Evolutionary conservation across 2,329 filamentous ascomycete genomes (phyloP).

Genomic region (Stylonectria norvegica): DNA sequence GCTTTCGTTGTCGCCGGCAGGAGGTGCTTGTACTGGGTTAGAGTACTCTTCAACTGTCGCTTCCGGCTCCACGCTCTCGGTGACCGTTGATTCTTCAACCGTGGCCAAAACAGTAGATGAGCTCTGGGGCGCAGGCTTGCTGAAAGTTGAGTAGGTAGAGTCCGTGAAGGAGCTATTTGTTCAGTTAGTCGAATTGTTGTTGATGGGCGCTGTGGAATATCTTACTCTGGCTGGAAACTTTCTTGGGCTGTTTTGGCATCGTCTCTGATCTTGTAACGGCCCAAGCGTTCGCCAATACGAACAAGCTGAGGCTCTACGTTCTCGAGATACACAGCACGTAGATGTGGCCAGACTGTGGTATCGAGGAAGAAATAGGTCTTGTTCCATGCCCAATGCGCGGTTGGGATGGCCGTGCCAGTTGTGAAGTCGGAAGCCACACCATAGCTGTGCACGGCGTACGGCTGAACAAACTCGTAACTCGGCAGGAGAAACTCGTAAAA

Average conservation of each 20-base stretch:
- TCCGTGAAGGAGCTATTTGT: slow-evolving; percentile 18
- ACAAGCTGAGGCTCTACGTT: slow-evolving; percentile 95
- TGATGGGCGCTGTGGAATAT: too few species aligned
- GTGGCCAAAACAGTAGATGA: slow-evolving; percentile 28
- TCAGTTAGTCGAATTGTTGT: background rate
- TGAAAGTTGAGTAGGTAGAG: slow-evolving; percentile 32
- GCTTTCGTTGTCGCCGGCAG: slow-evolving; percentile 46
- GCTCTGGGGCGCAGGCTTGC: slow-evolving; percentile 33
- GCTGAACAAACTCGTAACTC: slow-evolving; percentile 68
- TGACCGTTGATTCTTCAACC: slow-evolving; percentile 15
- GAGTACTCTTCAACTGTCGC: slow-evolving; percentile 24
- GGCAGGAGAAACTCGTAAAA: slow-evolving; percentile 74
- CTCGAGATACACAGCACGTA: slow-evolving; percentile 77
- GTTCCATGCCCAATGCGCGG: slow-evolving; percentile 66
- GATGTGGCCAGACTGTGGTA: slow-evolving; percentile 73
- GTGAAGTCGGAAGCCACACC: slow-evolving; percentile 63
- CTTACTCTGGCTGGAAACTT: slow-evolving; percentile 15
- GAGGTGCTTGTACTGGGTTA: slow-evolving; percentile 42
- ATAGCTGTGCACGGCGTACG: slow-evolving; percentile 70
- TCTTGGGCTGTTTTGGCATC: slow-evolving; percentile 32
- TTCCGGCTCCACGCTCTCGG: slow-evolving; percentile 12
- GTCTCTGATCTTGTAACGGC: slow-evolving; percentile 58
- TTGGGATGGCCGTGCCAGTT: slow-evolving; percentile 67
- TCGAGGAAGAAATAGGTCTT: slow-evolving; percentile 69
- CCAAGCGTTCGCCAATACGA: slow-evolving; percentile 85